Percentiles rank a stretch among this genome's conserved stretches.
Conservation (phyloP, 73 alveolate species). For the Tetrahymena malaccensis region DNA sequence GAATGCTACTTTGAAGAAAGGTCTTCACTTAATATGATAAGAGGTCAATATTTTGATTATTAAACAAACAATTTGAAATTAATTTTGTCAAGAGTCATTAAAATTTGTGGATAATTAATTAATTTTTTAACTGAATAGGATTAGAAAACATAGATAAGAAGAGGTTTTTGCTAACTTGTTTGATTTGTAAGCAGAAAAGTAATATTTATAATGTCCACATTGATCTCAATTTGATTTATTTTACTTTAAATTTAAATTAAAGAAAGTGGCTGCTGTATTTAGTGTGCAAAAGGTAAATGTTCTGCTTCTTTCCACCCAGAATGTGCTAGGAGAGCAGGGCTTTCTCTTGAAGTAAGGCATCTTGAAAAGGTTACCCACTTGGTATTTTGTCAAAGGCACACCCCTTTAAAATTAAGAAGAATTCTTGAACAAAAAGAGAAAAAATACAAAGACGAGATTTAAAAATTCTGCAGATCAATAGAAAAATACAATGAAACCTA, state of each 20-base stretch:
- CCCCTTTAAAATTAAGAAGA: conserved; percentile 27
- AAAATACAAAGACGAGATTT: conserved; percentile 30
- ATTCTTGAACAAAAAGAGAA: conserved; percentile 23
- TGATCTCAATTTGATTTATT: background rate
- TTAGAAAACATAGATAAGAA: conserved; percentile 16
- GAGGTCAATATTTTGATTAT: background rate
- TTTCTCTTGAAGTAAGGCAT: conserved; percentile 1
- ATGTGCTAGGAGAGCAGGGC: conserved; percentile 39
- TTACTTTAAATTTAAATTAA: background rate
- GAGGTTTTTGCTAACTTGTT: conserved; percentile 11
- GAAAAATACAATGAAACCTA: conserved; percentile 11
- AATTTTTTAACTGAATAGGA: background rate
- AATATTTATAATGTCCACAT: too few relatives aligned
- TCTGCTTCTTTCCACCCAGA: conserved; percentile 24
- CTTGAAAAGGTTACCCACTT: conserved; percentile 10
- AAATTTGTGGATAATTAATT: too few relatives aligned
- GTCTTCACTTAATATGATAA: background rate
- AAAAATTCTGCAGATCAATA: conserved; percentile 13
- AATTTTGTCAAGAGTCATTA: too few relatives aligned
- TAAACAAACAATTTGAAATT: too few relatives aligned
- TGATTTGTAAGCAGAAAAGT: conserved; percentile 17
- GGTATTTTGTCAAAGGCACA: conserved; percentile 14
- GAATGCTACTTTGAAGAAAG: conserved; percentile 38
- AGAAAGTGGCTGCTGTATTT: conserved; percentile 27
- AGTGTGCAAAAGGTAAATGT: conserved; percentile 35